Evolutionary conservation across 148 eudicot species (phyloP), one percentile per base, ranked within the genome.

Genomic region (Tetragonia tetragonoides): DNA sequence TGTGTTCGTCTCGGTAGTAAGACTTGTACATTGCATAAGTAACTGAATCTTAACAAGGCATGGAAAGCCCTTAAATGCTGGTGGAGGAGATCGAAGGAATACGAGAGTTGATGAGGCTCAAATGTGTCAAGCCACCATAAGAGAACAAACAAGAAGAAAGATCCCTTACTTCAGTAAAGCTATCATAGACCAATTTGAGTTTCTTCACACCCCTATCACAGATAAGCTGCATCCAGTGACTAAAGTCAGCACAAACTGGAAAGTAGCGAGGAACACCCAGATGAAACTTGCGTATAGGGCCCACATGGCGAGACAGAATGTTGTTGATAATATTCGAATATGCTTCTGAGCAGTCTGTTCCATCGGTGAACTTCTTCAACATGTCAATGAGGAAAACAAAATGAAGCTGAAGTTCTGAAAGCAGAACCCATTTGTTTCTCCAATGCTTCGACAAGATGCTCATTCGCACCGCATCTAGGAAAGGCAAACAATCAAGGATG

Each of bases 11-110:
- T 77, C 68, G 16, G 49, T 67, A n/a, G 18, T 15, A 60, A 20
- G 23, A 3, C 24, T 60, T n/a, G 24, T n/a, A 8, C 24, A 23
- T 1, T 37, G 21, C 69, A 38, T 12, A 39, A 6, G 46, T 3
- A 56, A 39, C 17, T 16, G 0, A 24, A 75, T 57, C 37, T 39
- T 44, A 63, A 28, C 11, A 46, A 75, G 69, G 41, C 56, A 63
- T 63, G 77, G 56, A 24, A 75, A 75, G 41, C 69, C 78, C 42
- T 10, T 7, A 16, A 42, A 42, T 7, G 14, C 42, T 4, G 77
- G 10, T 42, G 77, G 56, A 63, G 44, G 59, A 62, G 42, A n/a
- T n/a, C n/a, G n/a, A 12, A 0, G 69, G 41, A 63, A 75, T 8
- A 14, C 2, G 6, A 6, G 20, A 62, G 57, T 63, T 2, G 37